Conservation (phyloP, 495 filamentous ascomycete species). For the Aspergillus heteromorphus region DNA sequence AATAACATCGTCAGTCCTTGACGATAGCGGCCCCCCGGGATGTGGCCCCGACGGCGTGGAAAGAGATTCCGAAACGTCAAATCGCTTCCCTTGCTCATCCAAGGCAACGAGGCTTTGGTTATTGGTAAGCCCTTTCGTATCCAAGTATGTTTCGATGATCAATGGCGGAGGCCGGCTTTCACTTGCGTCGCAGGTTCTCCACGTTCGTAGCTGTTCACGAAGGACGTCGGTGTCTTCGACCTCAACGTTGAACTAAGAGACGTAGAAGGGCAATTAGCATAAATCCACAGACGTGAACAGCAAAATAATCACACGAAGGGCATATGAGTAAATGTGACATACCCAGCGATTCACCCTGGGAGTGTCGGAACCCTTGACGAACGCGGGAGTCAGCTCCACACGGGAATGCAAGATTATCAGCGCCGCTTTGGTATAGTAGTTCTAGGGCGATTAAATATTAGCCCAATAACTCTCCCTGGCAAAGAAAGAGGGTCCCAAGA, state of each 20-base stretch:
- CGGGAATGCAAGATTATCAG: constrained; percentile 79
- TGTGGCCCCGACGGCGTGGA: constrained; percentile 48
- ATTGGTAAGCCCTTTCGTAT: constrained; percentile 70
- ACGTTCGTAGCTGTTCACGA: constrained; percentile 69
- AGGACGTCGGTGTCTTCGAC: constrained; percentile 87
- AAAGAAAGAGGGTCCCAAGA: not conserved
- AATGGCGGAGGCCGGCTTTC: constrained; percentile 77
- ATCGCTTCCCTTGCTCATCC: constrained; percentile 83
- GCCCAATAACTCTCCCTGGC: not conserved
- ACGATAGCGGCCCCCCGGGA: constrained; percentile 24
- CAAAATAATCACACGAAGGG: not conserved
- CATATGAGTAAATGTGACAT: constrained; percentile 33
- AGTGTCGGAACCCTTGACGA: constrained; percentile 51
- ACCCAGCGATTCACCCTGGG: constrained; percentile 90
- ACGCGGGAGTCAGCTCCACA: constrained; percentile 58
- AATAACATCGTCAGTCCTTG: constrained; percentile 59
- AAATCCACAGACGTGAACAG: not conserved
- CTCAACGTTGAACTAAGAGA: constrained; percentile 82
- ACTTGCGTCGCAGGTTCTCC: constrained; percentile 70
- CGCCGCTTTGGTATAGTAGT: constrained; percentile 85
- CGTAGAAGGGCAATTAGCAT: not conserved
- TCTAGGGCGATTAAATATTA: constrained; percentile 46
- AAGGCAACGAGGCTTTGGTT: constrained; percentile 83
- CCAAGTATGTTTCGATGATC: constrained; percentile 85
- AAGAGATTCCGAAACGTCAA: constrained; percentile 84